Conservation (phyloP, 108 stramenopile genomes). For the Nannochloropsis salina region DNA sequence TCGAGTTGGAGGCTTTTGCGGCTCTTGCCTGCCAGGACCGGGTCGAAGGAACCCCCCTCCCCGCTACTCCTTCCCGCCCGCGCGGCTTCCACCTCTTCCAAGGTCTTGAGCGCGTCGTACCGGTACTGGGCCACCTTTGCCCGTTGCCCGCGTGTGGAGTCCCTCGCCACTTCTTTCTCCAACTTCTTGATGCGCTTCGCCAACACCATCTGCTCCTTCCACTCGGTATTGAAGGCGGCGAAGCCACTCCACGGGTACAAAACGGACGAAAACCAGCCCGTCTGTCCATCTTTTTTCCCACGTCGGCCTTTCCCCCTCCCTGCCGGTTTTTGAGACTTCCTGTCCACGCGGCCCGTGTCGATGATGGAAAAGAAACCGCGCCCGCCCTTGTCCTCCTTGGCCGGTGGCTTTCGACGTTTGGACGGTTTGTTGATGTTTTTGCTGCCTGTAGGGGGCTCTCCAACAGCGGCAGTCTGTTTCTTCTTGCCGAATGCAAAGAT, state of each 20-base stretch:
- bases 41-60: neutral
- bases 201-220: neutral
- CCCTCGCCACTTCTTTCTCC: neutral
- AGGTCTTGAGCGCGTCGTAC: neutral
- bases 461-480: neutral
- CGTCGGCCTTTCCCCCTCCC: neutral
- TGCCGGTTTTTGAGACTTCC: neutral
- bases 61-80: neutral
- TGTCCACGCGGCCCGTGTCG: neutral
- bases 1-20: neutral
- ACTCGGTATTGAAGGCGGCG: conserved; percentile 6
- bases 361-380: neutral
- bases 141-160: neutral
- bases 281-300: neutral
- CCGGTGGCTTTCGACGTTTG: neutral
- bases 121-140: neutral
- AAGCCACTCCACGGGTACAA: neutral
- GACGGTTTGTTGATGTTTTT: neutral
- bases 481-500: neutral
- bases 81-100: neutral
- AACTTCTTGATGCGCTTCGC: conserved; percentile 1
- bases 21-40: neutral
- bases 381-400: neutral
- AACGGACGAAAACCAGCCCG: neutral
- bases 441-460: neutral